These are phyloP conservation scores for Paraphaeosphaeria sporulosa DNA, from an alignment of 2,329 filamentous ascomycete genomes.

Conservation along the genomic window DNA sequence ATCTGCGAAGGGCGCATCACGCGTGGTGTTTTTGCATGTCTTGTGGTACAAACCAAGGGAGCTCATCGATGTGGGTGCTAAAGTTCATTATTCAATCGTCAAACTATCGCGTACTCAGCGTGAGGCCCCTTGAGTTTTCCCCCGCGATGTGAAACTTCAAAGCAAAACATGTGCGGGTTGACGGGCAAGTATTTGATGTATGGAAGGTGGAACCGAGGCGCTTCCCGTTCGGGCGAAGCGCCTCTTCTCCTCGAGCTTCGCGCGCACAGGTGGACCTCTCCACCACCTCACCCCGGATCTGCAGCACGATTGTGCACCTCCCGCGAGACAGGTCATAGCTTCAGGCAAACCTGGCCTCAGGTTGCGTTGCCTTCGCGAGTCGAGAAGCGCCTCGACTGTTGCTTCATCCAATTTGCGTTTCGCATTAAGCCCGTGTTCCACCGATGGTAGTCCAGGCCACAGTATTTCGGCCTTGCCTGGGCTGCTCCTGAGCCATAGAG, in stretches of 20 bases:
- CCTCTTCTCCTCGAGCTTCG: neutral
- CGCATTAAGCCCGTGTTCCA: neutral
- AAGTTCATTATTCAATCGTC: neutral
- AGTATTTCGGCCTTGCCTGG: neutral
- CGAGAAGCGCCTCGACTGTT: neutral
- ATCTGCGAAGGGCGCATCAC: neutral
- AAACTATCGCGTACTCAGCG: neutral
- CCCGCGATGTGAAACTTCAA: neutral
- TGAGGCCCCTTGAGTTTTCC: neutral
- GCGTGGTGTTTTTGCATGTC: neutral
- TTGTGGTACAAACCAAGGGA: neutral
- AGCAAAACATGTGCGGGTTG: neutral
- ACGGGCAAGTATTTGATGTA: neutral
- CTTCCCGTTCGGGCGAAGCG: neutral
- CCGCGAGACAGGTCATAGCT: neutral
- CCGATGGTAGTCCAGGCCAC: neutral
- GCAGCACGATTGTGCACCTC: neutral
- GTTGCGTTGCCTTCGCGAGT: neutral
- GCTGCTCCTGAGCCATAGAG: neutral
- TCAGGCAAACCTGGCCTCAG: neutral
- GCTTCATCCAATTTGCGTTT: neutral
- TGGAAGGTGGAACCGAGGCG: conserved; percentile 3
- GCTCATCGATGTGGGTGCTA: neutral
- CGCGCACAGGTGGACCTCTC: neutral
- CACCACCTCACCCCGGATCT: neutral